Conservation (phyloP, 805 yeast species). For the Pichia manshurica region DNA sequence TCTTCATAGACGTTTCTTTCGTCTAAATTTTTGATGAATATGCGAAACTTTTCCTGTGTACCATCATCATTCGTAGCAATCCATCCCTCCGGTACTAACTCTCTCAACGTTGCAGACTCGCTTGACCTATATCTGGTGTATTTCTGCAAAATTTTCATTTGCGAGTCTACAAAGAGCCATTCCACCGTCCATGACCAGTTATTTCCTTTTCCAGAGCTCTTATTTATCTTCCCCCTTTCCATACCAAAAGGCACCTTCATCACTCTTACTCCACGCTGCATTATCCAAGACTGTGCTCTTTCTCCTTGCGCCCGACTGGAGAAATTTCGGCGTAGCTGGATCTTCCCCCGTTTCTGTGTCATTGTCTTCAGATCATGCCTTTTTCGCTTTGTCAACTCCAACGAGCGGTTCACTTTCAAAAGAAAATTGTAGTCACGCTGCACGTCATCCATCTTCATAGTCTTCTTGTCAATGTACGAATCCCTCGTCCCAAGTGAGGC, state of each 20-base stretch:
- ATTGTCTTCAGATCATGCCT: conserved; percentile 2
- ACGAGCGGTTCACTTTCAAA: conserved; percentile 39
- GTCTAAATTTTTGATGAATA: conserved; percentile 34
- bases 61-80: conserved; percentile 4
- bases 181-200: conserved; percentile 75
- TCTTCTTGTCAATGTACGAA: conserved; percentile 44
- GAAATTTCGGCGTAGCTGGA: conserved; percentile 20
- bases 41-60: conserved; percentile 2
- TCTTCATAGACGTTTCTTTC: neutral
- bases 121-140: conserved; percentile 36
- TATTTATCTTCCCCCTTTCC: conserved; percentile 56
- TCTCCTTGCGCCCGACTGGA: conserved; percentile 22
- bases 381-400: conserved; percentile 6
- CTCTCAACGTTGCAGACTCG: conserved; percentile 33
- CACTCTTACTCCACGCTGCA: conserved; percentile 58
- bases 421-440: conserved; percentile 84
- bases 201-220: conserved; percentile 51
- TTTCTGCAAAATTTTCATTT: conserved; percentile 15
- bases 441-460: conserved; percentile 44
- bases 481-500: conserved; percentile 34
- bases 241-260: conserved; percentile 64
- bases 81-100: conserved; percentile 35
- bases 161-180: conserved; percentile 43
- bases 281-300: conserved; percentile 16
- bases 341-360: conserved; percentile 35